Evolutionary conservation across 2,329 filamentous ascomycete genomes (phyloP).

Genomic region (Helicocarpus griseus): DNA sequence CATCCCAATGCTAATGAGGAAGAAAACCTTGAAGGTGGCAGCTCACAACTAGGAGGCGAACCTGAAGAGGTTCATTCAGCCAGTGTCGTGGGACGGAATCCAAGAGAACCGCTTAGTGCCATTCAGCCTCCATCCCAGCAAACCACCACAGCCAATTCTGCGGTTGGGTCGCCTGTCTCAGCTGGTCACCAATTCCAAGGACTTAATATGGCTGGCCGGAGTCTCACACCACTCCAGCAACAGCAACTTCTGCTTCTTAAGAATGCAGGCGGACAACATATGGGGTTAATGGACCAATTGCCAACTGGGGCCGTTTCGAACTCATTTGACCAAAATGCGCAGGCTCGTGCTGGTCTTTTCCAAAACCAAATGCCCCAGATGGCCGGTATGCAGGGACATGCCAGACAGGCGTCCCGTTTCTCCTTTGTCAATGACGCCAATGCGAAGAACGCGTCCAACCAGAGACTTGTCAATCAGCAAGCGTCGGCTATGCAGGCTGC

Average conservation of each 20-base stretch:
- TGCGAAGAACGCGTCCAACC: slow-evolving; percentile 46
- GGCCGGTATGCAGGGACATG: slow-evolving; percentile 57
- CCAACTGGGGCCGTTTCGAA: slow-evolving; percentile 22
- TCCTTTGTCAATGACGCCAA: slow-evolving; percentile 68
- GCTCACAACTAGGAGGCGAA: slow-evolving; percentile 82
- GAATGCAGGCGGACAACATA: slow-evolving; percentile 48
- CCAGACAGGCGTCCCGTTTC: slow-evolving; percentile 75
- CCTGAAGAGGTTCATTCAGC: slow-evolving; percentile 65
- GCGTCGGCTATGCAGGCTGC: slow-evolving; percentile 29
- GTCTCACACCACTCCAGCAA: slow-evolving; percentile 72
- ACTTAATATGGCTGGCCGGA: slow-evolving; percentile 56
- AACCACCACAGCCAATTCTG: slow-evolving; percentile 36
- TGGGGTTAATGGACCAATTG: slow-evolving; percentile 42
- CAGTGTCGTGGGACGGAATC: slow-evolving; percentile 34
- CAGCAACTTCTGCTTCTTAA: slow-evolving; percentile 60
- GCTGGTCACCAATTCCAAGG: slow-evolving; percentile 38
- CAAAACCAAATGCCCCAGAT: slow-evolving; percentile 40
- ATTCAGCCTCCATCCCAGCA: slow-evolving; percentile 72
- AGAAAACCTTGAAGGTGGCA: slow-evolving; percentile 72
- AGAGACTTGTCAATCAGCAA: slow-evolving; percentile 47
- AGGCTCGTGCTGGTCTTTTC: slow-evolving; percentile 36
- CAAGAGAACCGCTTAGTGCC: slow-evolving; percentile 51
- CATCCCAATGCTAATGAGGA: slow-evolving; percentile 50
- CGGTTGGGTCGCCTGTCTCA: slow-evolving; percentile 33
- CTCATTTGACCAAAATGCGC: slow-evolving; percentile 32